Conservation (phyloP, 805 yeast genomes). For the Yarrowia osloensis region DNA sequence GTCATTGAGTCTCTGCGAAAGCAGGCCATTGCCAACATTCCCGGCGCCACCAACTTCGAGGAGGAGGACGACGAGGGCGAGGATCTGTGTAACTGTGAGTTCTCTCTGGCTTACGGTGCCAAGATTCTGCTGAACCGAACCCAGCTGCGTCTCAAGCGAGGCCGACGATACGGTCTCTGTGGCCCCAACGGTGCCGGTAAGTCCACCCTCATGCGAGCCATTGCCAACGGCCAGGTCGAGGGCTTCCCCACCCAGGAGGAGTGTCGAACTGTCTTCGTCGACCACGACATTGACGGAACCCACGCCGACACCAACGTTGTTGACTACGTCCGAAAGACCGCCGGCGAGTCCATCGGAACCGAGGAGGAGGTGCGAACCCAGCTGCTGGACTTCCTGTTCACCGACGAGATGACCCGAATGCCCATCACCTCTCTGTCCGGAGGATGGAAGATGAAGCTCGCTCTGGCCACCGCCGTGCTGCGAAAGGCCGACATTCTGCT, state of each 20-base stretch:
- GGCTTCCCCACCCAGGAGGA: conserved; percentile 99
- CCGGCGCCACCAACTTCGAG: conserved; percentile 86
- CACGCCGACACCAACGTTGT: conserved; percentile 94
- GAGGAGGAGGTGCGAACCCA: conserved; percentile 70
- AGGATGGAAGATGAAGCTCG: conserved; percentile 99
- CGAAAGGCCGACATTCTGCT: conserved; percentile 96
- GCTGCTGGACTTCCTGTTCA: conserved; percentile 87
- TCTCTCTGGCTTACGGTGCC: conserved; percentile 99
- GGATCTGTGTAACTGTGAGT: conserved; percentile 99
- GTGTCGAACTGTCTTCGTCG: conserved; percentile 98
- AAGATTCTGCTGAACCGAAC: conserved; percentile 99
- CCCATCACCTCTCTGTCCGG: conserved; percentile 97
- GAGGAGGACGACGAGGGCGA: conserved; percentile 99
- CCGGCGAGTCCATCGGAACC: conserved; percentile 73
- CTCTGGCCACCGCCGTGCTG: conserved; percentile 98
- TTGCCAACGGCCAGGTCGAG: conserved; percentile 97
- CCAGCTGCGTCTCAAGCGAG: conserved; percentile 91
- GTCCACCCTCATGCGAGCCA: conserved; percentile 96
- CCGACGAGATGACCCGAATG: conserved; percentile 89
- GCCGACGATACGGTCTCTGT: conserved; percentile 98
- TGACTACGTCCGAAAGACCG: conserved; percentile 86
- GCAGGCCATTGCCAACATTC: conserved; percentile 97
- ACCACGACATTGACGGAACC: conserved; percentile 98
- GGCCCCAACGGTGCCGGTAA: conserved; percentile 99
- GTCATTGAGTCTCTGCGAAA: conserved; percentile 92